Conservation (phyloP, 2,329 filamentous ascomycete species). For the Colletotrichum sp. region DNA sequence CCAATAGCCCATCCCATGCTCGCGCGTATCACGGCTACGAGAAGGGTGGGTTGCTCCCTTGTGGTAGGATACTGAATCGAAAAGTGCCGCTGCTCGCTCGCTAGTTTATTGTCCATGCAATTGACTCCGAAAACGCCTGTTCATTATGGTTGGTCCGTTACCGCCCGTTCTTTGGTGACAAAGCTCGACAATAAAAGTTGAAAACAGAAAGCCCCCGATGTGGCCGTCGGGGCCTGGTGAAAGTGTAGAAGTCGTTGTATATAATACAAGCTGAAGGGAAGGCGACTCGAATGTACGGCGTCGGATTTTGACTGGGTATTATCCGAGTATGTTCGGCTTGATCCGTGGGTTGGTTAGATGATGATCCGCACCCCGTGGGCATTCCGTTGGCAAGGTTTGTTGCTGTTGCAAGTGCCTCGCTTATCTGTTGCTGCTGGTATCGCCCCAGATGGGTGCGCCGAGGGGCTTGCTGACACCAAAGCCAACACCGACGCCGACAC, state of each 20-base stretch:
- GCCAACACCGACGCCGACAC: slow-evolving; percentile 59
- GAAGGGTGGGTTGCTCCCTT: not conserved
- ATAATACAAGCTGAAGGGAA: slow-evolving; percentile 17
- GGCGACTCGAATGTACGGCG: slow-evolving; percentile 5
- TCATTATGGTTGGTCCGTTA: slow-evolving; percentile 17
- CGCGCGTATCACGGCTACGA: not conserved
- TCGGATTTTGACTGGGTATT: not conserved
- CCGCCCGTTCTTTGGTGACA: not conserved
- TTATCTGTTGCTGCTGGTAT: not conserved
- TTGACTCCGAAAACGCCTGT: slow-evolving; percentile 19
- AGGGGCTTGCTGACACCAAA: slow-evolving; percentile 67
- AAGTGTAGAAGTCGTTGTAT: slow-evolving; percentile 10
- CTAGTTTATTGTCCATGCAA: slow-evolving; percentile 14
- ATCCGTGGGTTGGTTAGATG: not conserved
- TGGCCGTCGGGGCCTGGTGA: not conserved
- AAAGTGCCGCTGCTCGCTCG: slow-evolving; percentile 21
- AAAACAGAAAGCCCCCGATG: not conserved
- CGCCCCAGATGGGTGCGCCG: slow-evolving; percentile 62
- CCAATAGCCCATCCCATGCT: not conserved
- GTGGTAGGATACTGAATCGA: slow-evolving; percentile 3
- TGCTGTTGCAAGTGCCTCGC: not conserved
- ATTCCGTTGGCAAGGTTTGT: not conserved
- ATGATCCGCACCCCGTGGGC: not conserved
- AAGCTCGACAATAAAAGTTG: not conserved
- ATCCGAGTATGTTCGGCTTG: not conserved